phyloP scores from a whole-genome alignment of 208 protist genomes.

The Endotrypanum monterogeii region DNA sequence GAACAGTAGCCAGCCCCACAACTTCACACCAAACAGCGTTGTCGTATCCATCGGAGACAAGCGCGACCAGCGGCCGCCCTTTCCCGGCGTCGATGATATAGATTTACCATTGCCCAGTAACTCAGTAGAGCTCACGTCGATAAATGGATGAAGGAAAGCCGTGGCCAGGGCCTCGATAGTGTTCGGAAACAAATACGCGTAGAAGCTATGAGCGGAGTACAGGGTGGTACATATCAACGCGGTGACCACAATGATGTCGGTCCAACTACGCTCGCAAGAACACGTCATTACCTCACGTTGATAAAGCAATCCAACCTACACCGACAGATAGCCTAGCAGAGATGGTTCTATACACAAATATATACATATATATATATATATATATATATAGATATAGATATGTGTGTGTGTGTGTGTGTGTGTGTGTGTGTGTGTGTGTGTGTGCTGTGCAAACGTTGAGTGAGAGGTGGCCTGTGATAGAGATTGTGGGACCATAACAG shows the following conservation, averaged over 20 bases:
- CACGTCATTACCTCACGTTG: constrained; percentile 17
- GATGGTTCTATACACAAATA: not conserved
- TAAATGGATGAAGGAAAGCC: constrained; percentile 29
- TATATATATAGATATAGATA: too few relatives aligned
- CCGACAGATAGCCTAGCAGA: not conserved
- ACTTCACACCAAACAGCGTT: constrained; percentile 21
- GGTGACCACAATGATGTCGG: constrained; percentile 60
- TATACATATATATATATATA: too few relatives aligned
- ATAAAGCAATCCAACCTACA: not conserved
- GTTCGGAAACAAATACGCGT: constrained; percentile 76
- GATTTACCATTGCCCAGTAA: not conserved
- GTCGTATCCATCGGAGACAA: constrained; percentile 7
- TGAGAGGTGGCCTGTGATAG: not conserved
- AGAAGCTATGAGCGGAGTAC: constrained; percentile 80
- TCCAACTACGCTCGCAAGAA: constrained; percentile 42
- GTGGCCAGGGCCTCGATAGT: constrained; percentile 37
- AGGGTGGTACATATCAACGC: constrained; percentile 55
- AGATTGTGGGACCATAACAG: not conserved
- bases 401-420: too few relatives aligned
- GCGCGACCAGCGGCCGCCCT: constrained; percentile 14
- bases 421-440: too few relatives aligned
- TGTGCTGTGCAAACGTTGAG: not conserved
- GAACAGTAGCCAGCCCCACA: constrained; percentile 64
- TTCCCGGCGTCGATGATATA: not conserved
- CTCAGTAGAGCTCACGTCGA: constrained; percentile 19